phyloP scores from a whole-genome alignment of 148 eudicot genomes.

The Persicaria tinctoria region DNA sequence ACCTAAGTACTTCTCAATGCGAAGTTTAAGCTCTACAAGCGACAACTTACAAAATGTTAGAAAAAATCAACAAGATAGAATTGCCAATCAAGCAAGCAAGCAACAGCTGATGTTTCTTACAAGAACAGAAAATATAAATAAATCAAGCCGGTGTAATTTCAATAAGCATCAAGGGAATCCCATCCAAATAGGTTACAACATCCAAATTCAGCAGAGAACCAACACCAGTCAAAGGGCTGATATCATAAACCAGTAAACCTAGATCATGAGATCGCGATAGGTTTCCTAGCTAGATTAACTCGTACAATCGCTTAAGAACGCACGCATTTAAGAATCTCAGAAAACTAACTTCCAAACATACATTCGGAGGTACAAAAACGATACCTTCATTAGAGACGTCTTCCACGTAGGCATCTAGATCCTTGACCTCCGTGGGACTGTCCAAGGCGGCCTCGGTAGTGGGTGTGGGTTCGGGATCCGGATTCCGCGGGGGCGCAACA shows the following conservation, averaged over 20 bases:
- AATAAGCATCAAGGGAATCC: background rate
- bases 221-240: too few relatives aligned
- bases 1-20: constrained; percentile 45
- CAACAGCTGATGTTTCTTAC: background rate
- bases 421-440: constrained; percentile 15
- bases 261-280: too few relatives aligned
- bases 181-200: too few relatives aligned
- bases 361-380: background rate
- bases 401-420: constrained; percentile 22
- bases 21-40: constrained; percentile 50
- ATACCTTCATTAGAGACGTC: constrained; percentile 55
- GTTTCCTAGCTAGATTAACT: background rate
- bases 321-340: background rate
- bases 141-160: background rate
- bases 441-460: constrained; percentile 19
- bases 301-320: background rate
- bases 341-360: background rate
- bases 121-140: background rate
- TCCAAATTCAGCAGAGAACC: too few relatives aligned
- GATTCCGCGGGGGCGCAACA: constrained; percentile 2
- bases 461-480: constrained; percentile 21
- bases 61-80: background rate
- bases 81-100: background rate
- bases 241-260: too few relatives aligned
- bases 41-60: constrained; percentile 4